Evolutionary conservation across 1,284 basidiomycete genomes (phyloP).

Genomic region (Apiotrichum siamense): DNA sequence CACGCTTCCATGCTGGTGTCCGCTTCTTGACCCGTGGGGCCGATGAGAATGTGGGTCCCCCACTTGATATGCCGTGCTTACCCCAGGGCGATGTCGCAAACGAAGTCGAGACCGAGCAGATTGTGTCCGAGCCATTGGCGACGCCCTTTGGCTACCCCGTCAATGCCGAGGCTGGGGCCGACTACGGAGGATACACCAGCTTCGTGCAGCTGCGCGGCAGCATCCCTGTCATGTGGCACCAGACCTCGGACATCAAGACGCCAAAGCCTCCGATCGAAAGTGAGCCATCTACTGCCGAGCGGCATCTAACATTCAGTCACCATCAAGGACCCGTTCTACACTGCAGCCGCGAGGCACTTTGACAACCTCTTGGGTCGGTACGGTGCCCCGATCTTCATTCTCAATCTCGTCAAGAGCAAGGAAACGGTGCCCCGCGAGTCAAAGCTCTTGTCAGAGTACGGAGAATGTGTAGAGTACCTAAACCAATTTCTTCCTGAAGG

Average conservation of each 20-base stretch:
- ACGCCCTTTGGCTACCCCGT: constrained; percentile 67
- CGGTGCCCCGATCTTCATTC: constrained; percentile 80
- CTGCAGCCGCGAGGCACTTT: constrained; percentile 88
- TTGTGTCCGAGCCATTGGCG: constrained; percentile 88
- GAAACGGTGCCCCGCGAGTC: constrained; percentile 75
- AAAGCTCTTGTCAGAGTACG: constrained; percentile 88
- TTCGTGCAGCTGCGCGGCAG: constrained; percentile 96
- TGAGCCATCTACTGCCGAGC: constrained; percentile 53
- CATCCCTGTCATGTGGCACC: constrained; percentile 94
- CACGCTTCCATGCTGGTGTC: constrained; percentile 92
- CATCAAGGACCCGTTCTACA: constrained; percentile 92
- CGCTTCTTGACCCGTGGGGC: constrained; percentile 92
- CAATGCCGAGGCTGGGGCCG: constrained; percentile 48
- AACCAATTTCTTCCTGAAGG: constrained; percentile 88
- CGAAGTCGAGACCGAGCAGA: constrained; percentile 98
- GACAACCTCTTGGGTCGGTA: constrained; percentile 87
- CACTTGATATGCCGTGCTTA: background rate
- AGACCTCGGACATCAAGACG: constrained; percentile 83
- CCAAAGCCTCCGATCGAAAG: constrained; percentile 93
- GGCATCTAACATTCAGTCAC: constrained; percentile 59
- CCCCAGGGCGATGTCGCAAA: constrained; percentile 91
- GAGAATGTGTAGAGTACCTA: constrained; percentile 84
- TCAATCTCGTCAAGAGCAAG: constrained; percentile 88
- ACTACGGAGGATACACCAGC: constrained; percentile 72
- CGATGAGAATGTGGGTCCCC: constrained; percentile 56